These are phyloP conservation scores for Rhizopus stolonifer DNA, from an alignment of 371 early-diverging fungal genomes.

Conservation along the genomic window DNA sequence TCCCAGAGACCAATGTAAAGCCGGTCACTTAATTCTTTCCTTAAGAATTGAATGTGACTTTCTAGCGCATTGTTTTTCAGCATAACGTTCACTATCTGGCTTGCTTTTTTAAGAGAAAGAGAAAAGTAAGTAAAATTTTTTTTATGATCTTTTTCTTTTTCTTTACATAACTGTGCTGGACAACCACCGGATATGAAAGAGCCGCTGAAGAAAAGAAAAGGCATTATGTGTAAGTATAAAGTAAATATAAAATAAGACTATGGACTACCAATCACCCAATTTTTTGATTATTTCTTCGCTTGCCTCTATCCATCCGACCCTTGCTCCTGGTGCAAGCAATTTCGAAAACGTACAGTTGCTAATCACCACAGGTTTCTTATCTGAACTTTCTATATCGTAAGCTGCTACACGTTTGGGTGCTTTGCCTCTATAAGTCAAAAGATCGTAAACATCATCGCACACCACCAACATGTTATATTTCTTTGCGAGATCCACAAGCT, in stretches of 20 bases:
- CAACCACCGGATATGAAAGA: slow-evolving; percentile 42
- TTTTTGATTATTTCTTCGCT: slow-evolving; percentile 22
- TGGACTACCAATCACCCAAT: slow-evolving; percentile 29
- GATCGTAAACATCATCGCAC: slow-evolving; percentile 67
- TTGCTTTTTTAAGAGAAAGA: slow-evolving; percentile 16
- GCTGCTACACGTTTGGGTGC: slow-evolving; percentile 28
- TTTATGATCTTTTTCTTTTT: not conserved
- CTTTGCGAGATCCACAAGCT: slow-evolving; percentile 46
- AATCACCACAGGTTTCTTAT: slow-evolving; percentile 27
- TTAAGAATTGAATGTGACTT: slow-evolving; percentile 24
- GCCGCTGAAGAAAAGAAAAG: slow-evolving; percentile 27
- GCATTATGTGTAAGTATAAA: not conserved
- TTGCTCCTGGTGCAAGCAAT: slow-evolving; percentile 39
- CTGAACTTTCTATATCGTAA: slow-evolving; percentile 28
- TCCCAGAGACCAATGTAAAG: slow-evolving; percentile 25
- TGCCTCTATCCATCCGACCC: slow-evolving; percentile 43
- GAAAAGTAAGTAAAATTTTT: not conserved
- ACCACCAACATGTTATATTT: slow-evolving; percentile 56
- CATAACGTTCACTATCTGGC: slow-evolving; percentile 32
- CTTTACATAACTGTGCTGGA: slow-evolving; percentile 31
- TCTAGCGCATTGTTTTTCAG: slow-evolving; percentile 16
- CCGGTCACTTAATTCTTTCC: slow-evolving; percentile 15
- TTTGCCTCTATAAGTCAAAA: slow-evolving; percentile 36
- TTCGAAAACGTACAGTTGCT: slow-evolving; percentile 49
- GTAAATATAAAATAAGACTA: not conserved